phyloP scores from a whole-genome alignment of 495 filamentous ascomycete genomes.

The Neurospora pannonica region DNA sequence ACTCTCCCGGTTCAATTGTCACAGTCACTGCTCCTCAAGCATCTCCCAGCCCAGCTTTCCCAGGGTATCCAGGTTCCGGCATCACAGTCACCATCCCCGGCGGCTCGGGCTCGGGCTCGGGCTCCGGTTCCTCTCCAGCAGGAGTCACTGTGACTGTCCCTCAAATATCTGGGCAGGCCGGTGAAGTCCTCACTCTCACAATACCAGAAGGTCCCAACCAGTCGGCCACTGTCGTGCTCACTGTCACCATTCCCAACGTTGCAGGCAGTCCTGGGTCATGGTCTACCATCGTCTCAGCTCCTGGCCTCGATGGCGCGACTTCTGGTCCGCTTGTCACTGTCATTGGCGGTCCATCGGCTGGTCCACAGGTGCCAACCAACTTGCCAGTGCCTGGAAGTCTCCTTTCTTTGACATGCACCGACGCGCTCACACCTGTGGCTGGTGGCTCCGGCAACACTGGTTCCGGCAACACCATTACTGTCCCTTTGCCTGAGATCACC shows the following conservation, averaged over 20 bases:
- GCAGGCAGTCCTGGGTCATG: slow-evolving; percentile 4
- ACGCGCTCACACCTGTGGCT: background rate
- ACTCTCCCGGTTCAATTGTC: background rate
- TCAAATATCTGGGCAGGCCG: background rate
- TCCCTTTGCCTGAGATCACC: background rate
- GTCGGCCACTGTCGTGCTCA: slow-evolving; percentile 13
- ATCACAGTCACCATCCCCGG: slow-evolving; percentile 7
- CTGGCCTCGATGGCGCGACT: slow-evolving; percentile 1
- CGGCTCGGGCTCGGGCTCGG: background rate
- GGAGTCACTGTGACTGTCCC: slow-evolving; percentile 9
- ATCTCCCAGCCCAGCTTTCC: background rate
- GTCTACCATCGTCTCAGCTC: slow-evolving; percentile 9
- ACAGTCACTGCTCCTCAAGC: slow-evolving; percentile 4
- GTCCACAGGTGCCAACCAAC: background rate
- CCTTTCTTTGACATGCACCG: background rate
- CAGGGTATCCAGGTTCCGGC: background rate
- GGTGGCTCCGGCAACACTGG: background rate
- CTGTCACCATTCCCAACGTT: slow-evolving; percentile 14
- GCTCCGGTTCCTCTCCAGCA: background rate
- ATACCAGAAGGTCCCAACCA: slow-evolving; percentile 14
- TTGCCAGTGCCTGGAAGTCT: background rate
- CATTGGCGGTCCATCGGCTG: background rate
- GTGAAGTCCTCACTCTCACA: slow-evolving; percentile 15
- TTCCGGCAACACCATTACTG: slow-evolving; percentile 5
- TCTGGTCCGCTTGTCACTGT: slow-evolving; percentile 10